Evolutionary conservation across 2,329 filamentous ascomycete genomes (phyloP).

Genomic region (Sclerotinia minor): DNA sequence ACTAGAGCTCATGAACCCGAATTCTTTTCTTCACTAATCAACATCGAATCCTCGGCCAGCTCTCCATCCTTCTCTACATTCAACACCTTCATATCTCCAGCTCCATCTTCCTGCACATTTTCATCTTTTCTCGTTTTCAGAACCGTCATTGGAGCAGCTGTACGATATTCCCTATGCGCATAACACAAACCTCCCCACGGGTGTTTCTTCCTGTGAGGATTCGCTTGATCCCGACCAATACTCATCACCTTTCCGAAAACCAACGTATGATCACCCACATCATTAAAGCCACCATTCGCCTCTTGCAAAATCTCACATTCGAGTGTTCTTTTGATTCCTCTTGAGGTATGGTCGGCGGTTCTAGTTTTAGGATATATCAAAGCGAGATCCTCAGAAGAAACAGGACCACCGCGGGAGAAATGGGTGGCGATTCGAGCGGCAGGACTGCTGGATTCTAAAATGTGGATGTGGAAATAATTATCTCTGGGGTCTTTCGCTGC

Average conservation of each 20-base stretch:
- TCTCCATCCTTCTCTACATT: not conserved
- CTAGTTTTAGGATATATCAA: not conserved
- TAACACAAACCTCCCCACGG: slow-evolving; percentile 11
- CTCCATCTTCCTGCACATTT: not conserved
- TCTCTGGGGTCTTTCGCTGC: not conserved
- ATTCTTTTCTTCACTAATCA: not conserved
- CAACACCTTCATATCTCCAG: not conserved
- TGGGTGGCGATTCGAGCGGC: slow-evolving; percentile 34
- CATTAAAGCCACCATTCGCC: slow-evolving; percentile 25
- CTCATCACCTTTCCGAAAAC: slow-evolving; percentile 35
- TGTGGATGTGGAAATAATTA: slow-evolving; percentile 13
- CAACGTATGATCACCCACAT: slow-evolving; percentile 38
- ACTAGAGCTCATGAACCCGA: not conserved
- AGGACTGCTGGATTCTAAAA: slow-evolving; percentile 21
- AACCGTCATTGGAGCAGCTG: not conserved
- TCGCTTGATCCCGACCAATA: slow-evolving; percentile 19
- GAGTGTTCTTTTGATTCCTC: slow-evolving; percentile 28
- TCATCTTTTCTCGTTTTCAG: not conserved
- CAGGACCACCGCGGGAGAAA: slow-evolving; percentile 35
- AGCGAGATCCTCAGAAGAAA: not conserved
- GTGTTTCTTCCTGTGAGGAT: not conserved
- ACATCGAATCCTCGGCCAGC: not conserved
- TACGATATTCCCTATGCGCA: not conserved
- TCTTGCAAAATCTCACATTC: slow-evolving; percentile 31
- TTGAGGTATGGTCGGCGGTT: not conserved